Evolutionary conservation across 192 early-diverging fungal genomes (phyloP).

Genomic region (Piromyces finnis): DNA sequence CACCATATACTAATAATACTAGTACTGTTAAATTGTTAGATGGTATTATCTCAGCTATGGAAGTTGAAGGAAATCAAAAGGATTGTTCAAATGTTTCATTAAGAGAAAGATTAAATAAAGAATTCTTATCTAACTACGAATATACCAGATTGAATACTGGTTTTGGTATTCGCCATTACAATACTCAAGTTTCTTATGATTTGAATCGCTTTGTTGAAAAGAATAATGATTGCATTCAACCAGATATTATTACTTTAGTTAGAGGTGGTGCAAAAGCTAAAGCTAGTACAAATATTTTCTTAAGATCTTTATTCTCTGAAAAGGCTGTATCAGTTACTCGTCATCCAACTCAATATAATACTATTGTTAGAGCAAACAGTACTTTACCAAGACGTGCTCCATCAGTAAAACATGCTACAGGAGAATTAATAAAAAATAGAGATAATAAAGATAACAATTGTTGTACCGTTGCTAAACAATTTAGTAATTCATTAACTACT

Average conservation of each 20-base stretch:
- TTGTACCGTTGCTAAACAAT: conserved; percentile 46
- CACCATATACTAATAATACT: not conserved
- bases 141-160: not conserved
- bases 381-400: not conserved
- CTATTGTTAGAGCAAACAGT: not conserved
- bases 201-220: not conserved
- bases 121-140: not conserved
- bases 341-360: not conserved
- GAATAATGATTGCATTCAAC: not conserved
- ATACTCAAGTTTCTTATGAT: not conserved
- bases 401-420: not conserved
- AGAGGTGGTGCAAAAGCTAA: not conserved
- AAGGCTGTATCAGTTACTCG: not conserved
- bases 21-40: not conserved
- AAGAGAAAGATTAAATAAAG: not conserved
- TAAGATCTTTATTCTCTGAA: not conserved
- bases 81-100: not conserved
- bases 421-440: conserved; percentile 1
- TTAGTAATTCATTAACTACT: conserved; percentile 24
- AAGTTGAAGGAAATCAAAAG: not conserved
- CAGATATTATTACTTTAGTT: not conserved
- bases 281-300: not conserved
- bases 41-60: not conserved
- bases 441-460: conserved; percentile 37
- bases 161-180: not conserved